Base-by-base conservation (phyloP, 2,329 filamentous ascomycete genomes). In the Fusarium burgessii region DNA sequence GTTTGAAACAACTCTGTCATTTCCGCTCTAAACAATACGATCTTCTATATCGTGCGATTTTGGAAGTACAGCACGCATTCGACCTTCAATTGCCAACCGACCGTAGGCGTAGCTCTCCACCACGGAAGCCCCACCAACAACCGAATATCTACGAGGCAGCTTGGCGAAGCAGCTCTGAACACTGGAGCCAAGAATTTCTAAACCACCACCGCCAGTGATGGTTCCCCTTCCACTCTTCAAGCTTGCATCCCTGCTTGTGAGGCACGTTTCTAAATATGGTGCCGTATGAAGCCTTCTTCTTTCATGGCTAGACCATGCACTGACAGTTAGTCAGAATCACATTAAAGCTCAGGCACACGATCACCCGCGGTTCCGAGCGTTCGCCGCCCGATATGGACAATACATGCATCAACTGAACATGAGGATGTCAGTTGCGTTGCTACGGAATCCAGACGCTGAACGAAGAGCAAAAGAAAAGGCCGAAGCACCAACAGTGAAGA, bases 181-280 rank as follows among this genome's bases (percentile, higher is more conserved):
- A 50, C 59, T 68, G 43, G 56, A 68, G 72, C 68, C 63, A 73
- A 75, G 74, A 74, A 61, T 62, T 43, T 35, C 58, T 59, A 65
- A 49, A 55, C 61, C 58, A 64, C 43, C 66, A 41, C 14, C 66
- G 38, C 14, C 58, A 66, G 64, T 67, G 58, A 91, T 92, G 90
- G 89, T 91, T 46, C 85, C 89, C 60, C 83, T 92, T 41, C 90
- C 90, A 23, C 82, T 92, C 20, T 92, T 92, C 81, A 92, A 92
- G 82, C 87, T 91, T 71, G 89, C 86, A 25, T 80, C 89, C 60
- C 84, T 91, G 49, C 89, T 91, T 72, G 83, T 91, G 76, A 86
- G 88, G 73, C 89, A 91, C 77, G 81, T 91, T 57, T 91, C 89
- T 60, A 91, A 91, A 81, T 91, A 91, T 84, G 89, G 89, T 77